phyloP scores from a whole-genome alignment of 1,139 yeast species.

The Waltiozyma solani region DNA sequence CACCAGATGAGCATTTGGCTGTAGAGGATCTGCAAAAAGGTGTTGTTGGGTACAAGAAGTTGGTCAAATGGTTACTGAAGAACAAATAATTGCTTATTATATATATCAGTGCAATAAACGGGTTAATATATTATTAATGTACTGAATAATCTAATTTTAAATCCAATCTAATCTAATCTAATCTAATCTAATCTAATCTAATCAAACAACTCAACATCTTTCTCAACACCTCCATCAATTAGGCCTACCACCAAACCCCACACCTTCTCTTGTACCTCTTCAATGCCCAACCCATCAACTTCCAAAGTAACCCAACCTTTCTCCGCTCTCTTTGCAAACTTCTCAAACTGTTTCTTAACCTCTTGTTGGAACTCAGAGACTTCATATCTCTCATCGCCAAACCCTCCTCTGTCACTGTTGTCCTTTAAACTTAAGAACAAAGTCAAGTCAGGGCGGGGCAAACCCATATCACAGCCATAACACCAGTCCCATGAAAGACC shows the following conservation, averaged over 20 bases:
- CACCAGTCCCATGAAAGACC: constrained; percentile 60
- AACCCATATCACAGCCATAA: constrained; percentile 66
- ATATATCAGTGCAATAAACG: background rate
- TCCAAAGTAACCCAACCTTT: constrained; percentile 23
- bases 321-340: constrained; percentile 22
- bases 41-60: constrained; percentile 44
- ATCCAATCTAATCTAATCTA: background rate
- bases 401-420: constrained; percentile 51
- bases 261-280: constrained; percentile 33
- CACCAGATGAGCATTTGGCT: constrained; percentile 47
- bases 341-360: constrained; percentile 53
- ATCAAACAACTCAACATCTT: background rate
- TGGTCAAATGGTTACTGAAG: constrained; percentile 25
- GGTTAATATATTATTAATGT: too few species aligned
- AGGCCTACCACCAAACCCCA: constrained; percentile 15
- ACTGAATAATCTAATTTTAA: background rate
- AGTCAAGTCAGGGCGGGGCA: constrained; percentile 81
- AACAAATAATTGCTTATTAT: background rate
- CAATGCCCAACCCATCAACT: constrained; percentile 52
- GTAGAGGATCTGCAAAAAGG: constrained; percentile 40
- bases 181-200: background rate
- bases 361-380: constrained; percentile 54
- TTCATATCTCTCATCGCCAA: constrained; percentile 92
- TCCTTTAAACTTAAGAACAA: constrained; percentile 62
- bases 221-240: too few species aligned